Conservation (phyloP, 495 filamentous ascomycete species). For the Lasiosphaeria hispida region DNA sequence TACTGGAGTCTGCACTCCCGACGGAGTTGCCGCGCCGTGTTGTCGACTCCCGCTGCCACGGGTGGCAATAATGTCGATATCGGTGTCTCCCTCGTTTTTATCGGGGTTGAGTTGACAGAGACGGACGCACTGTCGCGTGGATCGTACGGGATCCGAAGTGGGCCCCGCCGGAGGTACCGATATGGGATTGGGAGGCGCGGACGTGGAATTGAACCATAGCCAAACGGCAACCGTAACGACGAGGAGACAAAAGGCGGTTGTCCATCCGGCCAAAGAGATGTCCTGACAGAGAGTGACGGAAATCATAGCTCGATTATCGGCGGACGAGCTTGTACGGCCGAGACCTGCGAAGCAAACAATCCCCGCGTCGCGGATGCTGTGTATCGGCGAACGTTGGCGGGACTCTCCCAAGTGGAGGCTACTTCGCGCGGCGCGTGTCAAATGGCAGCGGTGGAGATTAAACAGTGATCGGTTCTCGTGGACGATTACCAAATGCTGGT, state of each 20-base stretch:
- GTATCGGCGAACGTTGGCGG: not conserved
- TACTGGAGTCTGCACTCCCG: no score
- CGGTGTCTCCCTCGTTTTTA: conserved; percentile 15
- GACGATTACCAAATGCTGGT: conserved; percentile 2
- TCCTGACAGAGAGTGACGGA: conserved; percentile 8
- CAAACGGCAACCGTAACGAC: conserved; percentile 16
- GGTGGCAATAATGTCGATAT: conserved; percentile 32
- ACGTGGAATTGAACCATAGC: conserved; percentile 13
- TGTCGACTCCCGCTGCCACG: no score
- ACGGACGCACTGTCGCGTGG: conserved; percentile 6
- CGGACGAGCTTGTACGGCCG: no score
- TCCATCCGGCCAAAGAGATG: conserved; percentile 13
- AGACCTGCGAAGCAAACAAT: no score
- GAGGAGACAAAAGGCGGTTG: conserved; percentile 16
- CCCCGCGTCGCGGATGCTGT: not conserved
- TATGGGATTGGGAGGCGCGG: conserved; percentile 2
- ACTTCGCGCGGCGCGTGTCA: conserved; percentile 2
- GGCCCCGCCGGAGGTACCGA: conserved; percentile 2
- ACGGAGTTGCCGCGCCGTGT: no score
- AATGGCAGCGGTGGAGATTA: conserved; percentile 7
- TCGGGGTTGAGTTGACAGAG: conserved; percentile 21
- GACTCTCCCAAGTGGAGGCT: not conserved
- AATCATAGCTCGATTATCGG: conserved; percentile 13
- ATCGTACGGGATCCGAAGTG: not conserved
- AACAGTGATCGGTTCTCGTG: no score